A percentile compares a stretch with the other conserved stretches of the same genome.
Evolutionary conservation across 2,329 filamentous ascomycete genomes (phyloP).

Genomic region (Pseudogymnoascus sp.): DNA sequence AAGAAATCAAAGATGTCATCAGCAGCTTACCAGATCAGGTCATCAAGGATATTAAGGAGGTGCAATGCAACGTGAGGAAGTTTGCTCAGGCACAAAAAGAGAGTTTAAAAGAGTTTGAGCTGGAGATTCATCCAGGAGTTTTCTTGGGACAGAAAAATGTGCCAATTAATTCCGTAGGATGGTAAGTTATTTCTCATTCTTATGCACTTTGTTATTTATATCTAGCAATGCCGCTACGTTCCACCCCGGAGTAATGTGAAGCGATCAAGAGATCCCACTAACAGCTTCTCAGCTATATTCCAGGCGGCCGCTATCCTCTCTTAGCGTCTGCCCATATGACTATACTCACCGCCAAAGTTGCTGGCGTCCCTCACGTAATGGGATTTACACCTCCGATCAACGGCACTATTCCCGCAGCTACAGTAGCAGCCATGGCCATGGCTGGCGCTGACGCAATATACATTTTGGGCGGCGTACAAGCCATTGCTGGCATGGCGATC

Average conservation of each 20-base stretch:
- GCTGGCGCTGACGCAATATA: conserved; percentile 44
- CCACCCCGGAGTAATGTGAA: background rate
- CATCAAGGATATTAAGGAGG: conserved; percentile 45
- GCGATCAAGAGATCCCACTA: background rate
- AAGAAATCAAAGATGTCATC: conserved; percentile 38
- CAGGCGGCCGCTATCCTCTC: conserved; percentile 29
- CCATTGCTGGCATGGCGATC: conserved; percentile 43
- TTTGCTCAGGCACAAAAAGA: conserved; percentile 42
- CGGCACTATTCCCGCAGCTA: conserved; percentile 39
- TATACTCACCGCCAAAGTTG: conserved; percentile 45
- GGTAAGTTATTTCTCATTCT: conserved; percentile 29
- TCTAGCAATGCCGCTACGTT: background rate
- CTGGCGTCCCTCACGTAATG: conserved; percentile 42
- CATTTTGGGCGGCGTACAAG: conserved; percentile 44
- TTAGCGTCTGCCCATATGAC: conserved; percentile 48
- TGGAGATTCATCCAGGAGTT: conserved; percentile 42
- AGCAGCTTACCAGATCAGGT: conserved; percentile 37
- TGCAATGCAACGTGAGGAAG: conserved; percentile 39
- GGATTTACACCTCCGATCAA: conserved; percentile 44
- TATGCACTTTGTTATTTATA: background rate
- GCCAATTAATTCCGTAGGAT: conserved; percentile 38
- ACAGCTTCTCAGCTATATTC: background rate
- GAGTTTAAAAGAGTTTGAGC: conserved; percentile 40
- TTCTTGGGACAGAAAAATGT: conserved; percentile 43
- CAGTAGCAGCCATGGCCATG: conserved; percentile 41